phyloP scores from a whole-genome alignment of 495 filamentous ascomycete species.

The Saxophila tyrrhenica region DNA sequence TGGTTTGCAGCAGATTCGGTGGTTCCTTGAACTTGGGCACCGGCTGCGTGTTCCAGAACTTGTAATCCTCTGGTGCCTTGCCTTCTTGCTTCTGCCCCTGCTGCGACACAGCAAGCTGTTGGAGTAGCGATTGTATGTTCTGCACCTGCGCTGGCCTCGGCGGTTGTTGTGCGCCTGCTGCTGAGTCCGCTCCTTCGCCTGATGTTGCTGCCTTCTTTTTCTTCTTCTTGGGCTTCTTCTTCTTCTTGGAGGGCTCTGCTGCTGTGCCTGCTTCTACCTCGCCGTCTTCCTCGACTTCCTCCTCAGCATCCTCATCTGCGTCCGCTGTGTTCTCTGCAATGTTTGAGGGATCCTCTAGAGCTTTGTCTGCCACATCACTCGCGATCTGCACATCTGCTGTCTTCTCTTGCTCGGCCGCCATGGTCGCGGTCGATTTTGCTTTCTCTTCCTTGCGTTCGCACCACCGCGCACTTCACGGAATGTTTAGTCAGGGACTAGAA shows the following conservation, averaged over 20 bases:
- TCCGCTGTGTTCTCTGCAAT: background rate
- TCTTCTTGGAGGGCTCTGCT: slow-evolving; percentile 31
- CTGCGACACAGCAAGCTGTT: slow-evolving; percentile 44
- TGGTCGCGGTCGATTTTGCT: too few species aligned
- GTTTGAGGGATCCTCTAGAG: background rate
- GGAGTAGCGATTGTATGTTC: slow-evolving; percentile 26
- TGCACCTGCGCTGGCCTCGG: background rate
- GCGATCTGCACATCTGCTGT: background rate
- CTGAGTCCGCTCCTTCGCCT: slow-evolving; percentile 13
- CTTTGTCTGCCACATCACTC: slow-evolving; percentile 5
- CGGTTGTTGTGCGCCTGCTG: slow-evolving; percentile 7
- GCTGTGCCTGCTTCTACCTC: slow-evolving; percentile 2
- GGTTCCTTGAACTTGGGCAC: slow-evolving; percentile 58
- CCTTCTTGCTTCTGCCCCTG: slow-evolving; percentile 44
- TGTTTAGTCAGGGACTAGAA: too few species aligned
- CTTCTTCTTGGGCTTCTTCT: slow-evolving; percentile 31
- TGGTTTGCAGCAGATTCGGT: slow-evolving; percentile 15
- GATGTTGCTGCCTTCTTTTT: slow-evolving; percentile 32
- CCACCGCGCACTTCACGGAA: too few species aligned
- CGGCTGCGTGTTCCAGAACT: slow-evolving; percentile 96
- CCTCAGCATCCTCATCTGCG: background rate
- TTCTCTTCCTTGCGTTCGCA: too few species aligned
- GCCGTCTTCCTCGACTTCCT: slow-evolving; percentile 3
- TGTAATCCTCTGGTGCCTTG: slow-evolving; percentile 46
- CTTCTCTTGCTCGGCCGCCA: background rate